Conservation (phyloP, 371 early-diverging fungal species). For the Mortierella sp. region DNA sequence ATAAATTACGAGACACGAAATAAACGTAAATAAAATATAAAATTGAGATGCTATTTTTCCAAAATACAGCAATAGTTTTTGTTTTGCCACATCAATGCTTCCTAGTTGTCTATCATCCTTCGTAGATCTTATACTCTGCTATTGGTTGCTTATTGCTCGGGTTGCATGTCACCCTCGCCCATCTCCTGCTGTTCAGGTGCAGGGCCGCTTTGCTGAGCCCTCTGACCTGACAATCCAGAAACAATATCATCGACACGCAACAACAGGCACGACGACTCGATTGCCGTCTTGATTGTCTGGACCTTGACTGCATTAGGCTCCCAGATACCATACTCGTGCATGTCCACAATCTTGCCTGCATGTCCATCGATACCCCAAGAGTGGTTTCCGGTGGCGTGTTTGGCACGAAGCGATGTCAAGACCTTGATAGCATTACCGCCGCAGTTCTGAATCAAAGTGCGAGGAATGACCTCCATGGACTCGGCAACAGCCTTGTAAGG, state of each 20-base stretch:
- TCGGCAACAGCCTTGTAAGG: conserved; percentile 96
- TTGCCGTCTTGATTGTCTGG: conserved; percentile 99
- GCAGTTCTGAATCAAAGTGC: conserved; percentile 98
- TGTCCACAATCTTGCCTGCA: conserved; percentile 96
- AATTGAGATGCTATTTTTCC: not conserved
- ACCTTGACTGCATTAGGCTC: conserved; percentile 99
- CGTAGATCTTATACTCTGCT: not conserved
- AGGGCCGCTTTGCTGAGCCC: conserved; percentile 53
- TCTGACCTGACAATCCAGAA: conserved; percentile 82
- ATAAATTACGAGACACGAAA: conserved; percentile 1
- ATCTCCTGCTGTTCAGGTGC: conserved; percentile 55
- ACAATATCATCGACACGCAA: conserved; percentile 99
- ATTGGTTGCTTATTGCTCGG: conserved; percentile 36
- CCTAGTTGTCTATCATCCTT: conserved; percentile 7
- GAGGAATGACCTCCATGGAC: conserved; percentile 98
- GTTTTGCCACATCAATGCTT: conserved; percentile 1
- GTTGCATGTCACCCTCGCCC: conserved; percentile 56
- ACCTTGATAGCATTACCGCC: conserved; percentile 97
- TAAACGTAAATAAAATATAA: not conserved
- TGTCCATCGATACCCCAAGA: conserved; percentile 98
- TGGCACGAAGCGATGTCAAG: conserved; percentile 94
- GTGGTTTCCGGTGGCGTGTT: conserved; percentile 91
- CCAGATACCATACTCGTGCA: conserved; percentile 97
- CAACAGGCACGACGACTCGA: conserved; percentile 96
- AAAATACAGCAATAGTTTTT: conserved; percentile 1